Percentiles rank a stretch among this genome's conserved stretches.
These are phyloP conservation scores for Thelonectria olida DNA, from an alignment of 2,329 filamentous ascomycete species.

Conservation along the genomic window DNA sequence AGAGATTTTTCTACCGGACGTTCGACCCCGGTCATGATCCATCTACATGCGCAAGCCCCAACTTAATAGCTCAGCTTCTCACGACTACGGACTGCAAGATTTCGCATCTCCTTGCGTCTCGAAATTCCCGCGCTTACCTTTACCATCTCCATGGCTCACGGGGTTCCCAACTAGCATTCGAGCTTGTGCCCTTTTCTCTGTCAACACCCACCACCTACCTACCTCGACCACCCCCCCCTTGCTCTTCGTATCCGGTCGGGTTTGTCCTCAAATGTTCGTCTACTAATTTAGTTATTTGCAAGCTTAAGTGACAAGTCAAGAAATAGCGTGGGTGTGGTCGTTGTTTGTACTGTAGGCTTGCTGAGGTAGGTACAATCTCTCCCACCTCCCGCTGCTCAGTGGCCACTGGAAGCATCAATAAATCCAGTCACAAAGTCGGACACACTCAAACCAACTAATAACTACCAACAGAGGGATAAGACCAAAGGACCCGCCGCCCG, in stretches of 20 bases:
- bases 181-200: slow-evolving; percentile 36
- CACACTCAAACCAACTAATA: not conserved
- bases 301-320: not conserved
- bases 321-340: not conserved
- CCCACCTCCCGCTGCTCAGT: not conserved
- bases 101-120: slow-evolving; percentile 8
- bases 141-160: slow-evolving; percentile 25
- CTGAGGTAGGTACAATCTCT: not conserved
- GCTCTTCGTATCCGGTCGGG: slow-evolving; percentile 17
- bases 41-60: slow-evolving; percentile 5
- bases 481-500: slow-evolving; percentile 31
- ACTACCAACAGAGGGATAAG: not conserved
- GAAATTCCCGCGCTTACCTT: slow-evolving; percentile 21
- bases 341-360: not conserved
- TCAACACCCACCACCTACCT: slow-evolving; percentile 10
- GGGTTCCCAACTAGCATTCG: slow-evolving; percentile 33
- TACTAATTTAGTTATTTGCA: slow-evolving; percentile 18
- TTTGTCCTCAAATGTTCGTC: slow-evolving; percentile 20
- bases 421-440: not conserved
- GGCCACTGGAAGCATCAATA: not conserved
- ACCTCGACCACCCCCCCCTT: not conserved
- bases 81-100: not conserved
- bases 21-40: slow-evolving; percentile 31
- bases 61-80: not conserved
- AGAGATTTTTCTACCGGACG: slow-evolving; percentile 12